Evolutionary conservation across 2,329 filamentous ascomycete species (phyloP).

Genomic region (Stachybotrys chlorohalonatus): DNA sequence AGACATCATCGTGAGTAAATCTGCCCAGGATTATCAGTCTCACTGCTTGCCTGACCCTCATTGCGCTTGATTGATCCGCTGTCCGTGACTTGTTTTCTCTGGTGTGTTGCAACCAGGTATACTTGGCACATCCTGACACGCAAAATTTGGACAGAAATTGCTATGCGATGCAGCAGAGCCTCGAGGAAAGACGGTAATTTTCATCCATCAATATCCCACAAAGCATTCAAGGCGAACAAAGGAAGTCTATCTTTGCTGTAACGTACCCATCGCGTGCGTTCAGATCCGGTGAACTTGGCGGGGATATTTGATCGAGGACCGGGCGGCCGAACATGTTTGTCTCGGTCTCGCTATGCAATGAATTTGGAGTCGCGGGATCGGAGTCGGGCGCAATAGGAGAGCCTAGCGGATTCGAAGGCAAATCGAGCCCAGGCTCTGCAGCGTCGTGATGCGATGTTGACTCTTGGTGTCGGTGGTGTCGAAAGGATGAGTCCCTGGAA

Average conservation of each 20-base stretch:
- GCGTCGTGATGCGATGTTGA: background rate
- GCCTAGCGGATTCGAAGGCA: background rate
- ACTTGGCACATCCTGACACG: no score
- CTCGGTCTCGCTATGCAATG: background rate
- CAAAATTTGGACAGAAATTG: no score
- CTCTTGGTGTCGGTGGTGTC: background rate
- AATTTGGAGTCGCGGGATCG: background rate
- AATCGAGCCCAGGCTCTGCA: background rate
- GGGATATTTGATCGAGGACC: slow-evolving; percentile 43
- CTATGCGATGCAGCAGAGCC: no score
- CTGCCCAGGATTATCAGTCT: slow-evolving; percentile 6
- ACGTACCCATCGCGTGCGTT: slow-evolving; percentile 32
- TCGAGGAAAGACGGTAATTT: no score
- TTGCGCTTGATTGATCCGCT: background rate
- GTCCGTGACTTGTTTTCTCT: no score
- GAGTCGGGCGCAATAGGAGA: background rate
- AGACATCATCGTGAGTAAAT: slow-evolving; percentile 30
- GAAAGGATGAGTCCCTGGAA: background rate
- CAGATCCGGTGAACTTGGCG: slow-evolving; percentile 47
- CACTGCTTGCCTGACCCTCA: background rate
- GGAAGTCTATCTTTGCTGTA: background rate
- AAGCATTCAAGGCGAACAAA: background rate
- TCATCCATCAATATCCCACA: no score
- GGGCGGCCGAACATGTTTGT: slow-evolving; percentile 6
- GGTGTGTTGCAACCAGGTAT: no score